Evolutionary conservation across 257 asterid species (phyloP), one percentile per base, ranked within the genome.

Genomic region (Rhazya stricta): DNA sequence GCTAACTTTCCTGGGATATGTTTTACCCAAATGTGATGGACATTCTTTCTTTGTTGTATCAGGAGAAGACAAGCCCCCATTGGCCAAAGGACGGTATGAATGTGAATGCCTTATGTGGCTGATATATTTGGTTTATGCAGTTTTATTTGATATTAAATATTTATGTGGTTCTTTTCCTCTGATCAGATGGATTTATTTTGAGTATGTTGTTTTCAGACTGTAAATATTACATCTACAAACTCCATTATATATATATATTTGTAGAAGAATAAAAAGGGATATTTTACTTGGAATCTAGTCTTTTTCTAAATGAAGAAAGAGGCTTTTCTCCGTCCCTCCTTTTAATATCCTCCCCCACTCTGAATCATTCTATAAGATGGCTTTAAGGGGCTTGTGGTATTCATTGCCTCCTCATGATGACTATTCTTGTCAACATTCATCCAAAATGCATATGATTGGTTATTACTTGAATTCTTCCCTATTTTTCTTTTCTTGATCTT

Each of bases 1-100:
- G 36, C 23, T 43, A 10, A 25, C 53, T 75, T 66, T 72, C n/a
- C 80, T 46, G 61, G 45, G 29, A 58, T 73, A 41, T 25, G n/a
- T 50, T 18, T 60, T 18, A 30, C 39, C 36, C 9, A 3, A 61
- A 42, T 65, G 41, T 79, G 29, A 76, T 68, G 32, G 32, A 54
- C 69, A 41, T 62, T 23, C 43, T 62, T 9, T 78, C 62, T 79
- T 50, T 76, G 39, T 75, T 79, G 36, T 79, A 88, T 85, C 92
- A 94, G 99, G 95, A 82, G 87, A 79, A 83, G 96, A 81, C 94
- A 82, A 83, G 84, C 89, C 67, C 82, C 78, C 8, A 65, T 79
- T 5, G 91, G 86, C 34, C 96, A 77, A 71, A 76, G 74, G 72
- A 88, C 81, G 97, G 97, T 90, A 82, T 43, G 21, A 34, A 21